Evolutionary conservation across 2,329 filamentous ascomycete species (phyloP), one percentile per base, ranked within the genome.

Genomic region (Dothideomycetidae sp.): DNA sequence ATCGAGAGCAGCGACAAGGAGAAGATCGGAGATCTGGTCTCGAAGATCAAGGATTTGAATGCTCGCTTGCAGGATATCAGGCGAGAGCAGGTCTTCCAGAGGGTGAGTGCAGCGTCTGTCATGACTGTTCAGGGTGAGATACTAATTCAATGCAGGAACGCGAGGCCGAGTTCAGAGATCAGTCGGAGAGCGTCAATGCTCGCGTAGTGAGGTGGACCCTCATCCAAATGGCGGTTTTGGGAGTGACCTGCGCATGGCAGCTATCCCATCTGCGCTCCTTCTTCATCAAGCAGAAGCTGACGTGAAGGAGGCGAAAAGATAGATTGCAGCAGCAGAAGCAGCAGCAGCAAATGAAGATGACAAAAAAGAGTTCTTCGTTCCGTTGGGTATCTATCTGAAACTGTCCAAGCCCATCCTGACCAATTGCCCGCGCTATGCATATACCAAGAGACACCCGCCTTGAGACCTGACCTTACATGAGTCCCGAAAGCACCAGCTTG

Each of bases 281-380:
- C 73, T 98, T 98, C 68, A 98, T 98, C 69, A 98, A 98, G 73
- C 88, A 96, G 68, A 98, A 98, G 72, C 76, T 98, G 58, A 96
- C 90, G 42, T 98, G 74, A 47, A 13, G n/a, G 29, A 10, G 13
- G n/a, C 10, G 14, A 5, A 18, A 15, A 2, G 26, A 18, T 3
- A 16, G 10, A 37, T 15, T 14, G 35, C 18, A 10, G 35, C 18
- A 17, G 15, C n/a, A n/a, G n/a, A n/a, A n/a, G n/a, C n/a, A n/a
- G 31, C n/a, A 32, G 31, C 15, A n/a, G 23, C 26, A 26, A 30
- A 37, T 31, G 13, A 5, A 37, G 15, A 10, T 4, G 5, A 29
- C 12, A 21, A 29, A 26, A 19, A 17, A 12, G 19, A 36, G 29
- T 36, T 12, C 23, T 9, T 19, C 14, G 29, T 36, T 36, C 13